These are phyloP conservation scores for Cordyceps farinosa DNA, from an alignment of 2,329 filamentous ascomycete genomes.

Conservation along the genomic window DNA sequence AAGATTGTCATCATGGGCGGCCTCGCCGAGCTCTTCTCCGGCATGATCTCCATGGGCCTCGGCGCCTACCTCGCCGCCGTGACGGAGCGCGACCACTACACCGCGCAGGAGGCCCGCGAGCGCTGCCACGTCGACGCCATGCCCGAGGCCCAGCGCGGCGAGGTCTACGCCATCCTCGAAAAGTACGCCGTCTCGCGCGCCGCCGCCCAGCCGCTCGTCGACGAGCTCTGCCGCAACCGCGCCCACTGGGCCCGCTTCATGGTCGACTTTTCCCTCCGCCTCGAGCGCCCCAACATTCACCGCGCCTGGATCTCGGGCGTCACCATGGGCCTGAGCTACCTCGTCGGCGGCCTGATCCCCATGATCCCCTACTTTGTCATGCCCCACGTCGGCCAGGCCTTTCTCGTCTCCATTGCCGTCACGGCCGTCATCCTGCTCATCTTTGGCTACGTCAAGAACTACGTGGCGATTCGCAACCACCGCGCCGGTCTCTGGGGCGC, in stretches of 20 bases:
- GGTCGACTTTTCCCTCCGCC: conserved; percentile 55
- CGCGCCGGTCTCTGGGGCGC: conserved; percentile 56
- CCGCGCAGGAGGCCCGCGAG: conserved; percentile 46
- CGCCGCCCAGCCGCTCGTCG: conserved; percentile 44
- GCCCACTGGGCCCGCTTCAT: conserved; percentile 54
- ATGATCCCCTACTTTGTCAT: conserved; percentile 67
- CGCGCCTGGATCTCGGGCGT: conserved; percentile 54
- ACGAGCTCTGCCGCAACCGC: conserved; percentile 45
- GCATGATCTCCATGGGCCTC: conserved; percentile 74
- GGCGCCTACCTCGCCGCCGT: conserved; percentile 68
- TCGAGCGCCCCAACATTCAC: conserved; percentile 42
- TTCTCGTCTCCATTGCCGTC: conserved; percentile 58
- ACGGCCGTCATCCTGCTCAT: conserved; percentile 58
- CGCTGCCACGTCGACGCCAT: conserved; percentile 39
- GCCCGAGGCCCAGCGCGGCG: conserved; percentile 43
- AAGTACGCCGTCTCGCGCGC: conserved; percentile 46
- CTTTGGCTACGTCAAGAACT: conserved; percentile 66
- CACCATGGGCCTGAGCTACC: conserved; percentile 66
- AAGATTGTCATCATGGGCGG: conserved; percentile 68
- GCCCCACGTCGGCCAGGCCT: conserved; percentile 40
- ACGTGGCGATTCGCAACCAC: conserved; percentile 48
- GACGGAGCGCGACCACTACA: conserved; percentile 51
- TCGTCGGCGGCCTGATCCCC: conserved; percentile 67
- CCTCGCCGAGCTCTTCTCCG: conserved; percentile 70
- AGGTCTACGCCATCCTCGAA: conserved; percentile 48